phyloP scores from a whole-genome alignment of 495 filamentous ascomycete genomes.

The Letharia columbiana region DNA sequence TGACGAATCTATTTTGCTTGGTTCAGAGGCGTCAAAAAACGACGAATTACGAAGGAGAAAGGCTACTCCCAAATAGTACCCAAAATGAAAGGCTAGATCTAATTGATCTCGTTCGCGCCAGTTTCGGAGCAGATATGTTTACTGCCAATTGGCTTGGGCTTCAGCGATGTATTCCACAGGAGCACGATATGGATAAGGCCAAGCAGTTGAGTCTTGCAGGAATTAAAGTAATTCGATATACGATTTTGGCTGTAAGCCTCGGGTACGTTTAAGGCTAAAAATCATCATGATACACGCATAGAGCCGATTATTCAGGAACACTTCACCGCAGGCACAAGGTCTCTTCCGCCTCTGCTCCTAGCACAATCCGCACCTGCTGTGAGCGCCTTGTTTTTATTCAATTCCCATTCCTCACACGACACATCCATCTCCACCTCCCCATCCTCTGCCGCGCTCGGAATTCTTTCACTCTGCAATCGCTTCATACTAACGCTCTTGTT shows the following conservation, averaged over 20 bases:
- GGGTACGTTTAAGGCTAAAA: neutral
- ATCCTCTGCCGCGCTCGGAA: neutral
- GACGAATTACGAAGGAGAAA: slow-evolving; percentile 9
- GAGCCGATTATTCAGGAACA: neutral
- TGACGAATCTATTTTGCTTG: neutral
- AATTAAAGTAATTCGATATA: no score
- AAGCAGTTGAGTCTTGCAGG: neutral
- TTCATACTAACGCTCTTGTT: slow-evolving; percentile 21
- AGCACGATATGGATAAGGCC: neutral
- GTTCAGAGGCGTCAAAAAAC: neutral
- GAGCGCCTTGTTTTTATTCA: neutral
- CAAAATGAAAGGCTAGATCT: neutral
- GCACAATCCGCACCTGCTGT: slow-evolving; percentile 1
- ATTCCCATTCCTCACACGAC: neutral
- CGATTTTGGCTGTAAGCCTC: neutral
- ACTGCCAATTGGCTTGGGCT: neutral
- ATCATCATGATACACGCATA: neutral
- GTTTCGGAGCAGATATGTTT: neutral
- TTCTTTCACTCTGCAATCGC: neutral
- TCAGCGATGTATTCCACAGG: neutral
- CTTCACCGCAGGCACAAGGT: neutral
- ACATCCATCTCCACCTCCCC: neutral
- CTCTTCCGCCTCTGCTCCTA: slow-evolving; percentile 1
- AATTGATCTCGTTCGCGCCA: no score
- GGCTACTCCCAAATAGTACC: neutral